These are phyloP conservation scores for Fusarium pseudocircinatum DNA, from an alignment of 2,329 filamentous ascomycete species.

Conservation along the genomic window DNA sequence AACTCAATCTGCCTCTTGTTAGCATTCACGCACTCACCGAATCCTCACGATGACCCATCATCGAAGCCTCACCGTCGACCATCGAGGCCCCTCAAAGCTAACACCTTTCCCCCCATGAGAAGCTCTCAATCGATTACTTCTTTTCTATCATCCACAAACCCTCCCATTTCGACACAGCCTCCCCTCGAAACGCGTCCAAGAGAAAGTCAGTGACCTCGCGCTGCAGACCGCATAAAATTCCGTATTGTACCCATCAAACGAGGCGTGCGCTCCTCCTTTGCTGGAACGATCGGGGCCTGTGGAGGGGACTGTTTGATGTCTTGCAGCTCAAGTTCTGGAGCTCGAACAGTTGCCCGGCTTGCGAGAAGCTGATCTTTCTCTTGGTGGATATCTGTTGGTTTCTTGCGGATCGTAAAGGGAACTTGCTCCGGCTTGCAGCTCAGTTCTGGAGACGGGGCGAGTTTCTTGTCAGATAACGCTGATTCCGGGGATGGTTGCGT, in stretches of 20 bases:
- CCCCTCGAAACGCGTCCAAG: neutral
- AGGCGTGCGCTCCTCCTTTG: neutral
- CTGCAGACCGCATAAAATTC: neutral
- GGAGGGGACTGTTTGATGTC: neutral
- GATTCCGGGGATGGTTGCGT: neutral
- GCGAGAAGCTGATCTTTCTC: neutral
- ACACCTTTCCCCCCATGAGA: neutral
- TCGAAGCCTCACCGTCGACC: neutral
- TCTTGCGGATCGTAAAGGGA: neutral
- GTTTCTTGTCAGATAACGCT: neutral
- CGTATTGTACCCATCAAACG: neutral
- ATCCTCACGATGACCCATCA: neutral
- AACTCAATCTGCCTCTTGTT: neutral
- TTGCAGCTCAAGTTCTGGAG: neutral
- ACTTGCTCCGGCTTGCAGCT: constrained; percentile 5
- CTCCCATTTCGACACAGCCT: neutral
- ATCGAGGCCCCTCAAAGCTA: neutral
- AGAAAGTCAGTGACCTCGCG: neutral
- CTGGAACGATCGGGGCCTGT: neutral
- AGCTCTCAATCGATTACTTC: too few species aligned
- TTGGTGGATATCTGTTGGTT: neutral
- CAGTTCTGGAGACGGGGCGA: neutral
- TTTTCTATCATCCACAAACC: neutral
- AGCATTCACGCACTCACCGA: neutral
- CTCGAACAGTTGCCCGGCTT: neutral